These are phyloP conservation scores for Annona squamosa DNA, from an alignment of 164 flowering plant species.

Conservation along the genomic window DNA sequence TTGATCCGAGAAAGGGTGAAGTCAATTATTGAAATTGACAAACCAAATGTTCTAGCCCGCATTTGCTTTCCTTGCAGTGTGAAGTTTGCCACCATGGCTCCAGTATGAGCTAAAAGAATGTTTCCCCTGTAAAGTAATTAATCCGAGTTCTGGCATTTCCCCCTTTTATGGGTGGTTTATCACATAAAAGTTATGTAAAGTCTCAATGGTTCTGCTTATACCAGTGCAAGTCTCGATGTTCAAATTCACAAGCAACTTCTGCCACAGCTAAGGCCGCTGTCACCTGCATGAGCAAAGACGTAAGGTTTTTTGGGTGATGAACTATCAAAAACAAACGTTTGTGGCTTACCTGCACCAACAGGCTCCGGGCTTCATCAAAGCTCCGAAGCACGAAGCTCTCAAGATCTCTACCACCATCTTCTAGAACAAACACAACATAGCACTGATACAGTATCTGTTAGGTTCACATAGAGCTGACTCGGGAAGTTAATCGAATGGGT, in stretches of 20 bases:
- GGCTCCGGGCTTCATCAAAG: conserved; percentile 71
- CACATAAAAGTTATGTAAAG: background rate
- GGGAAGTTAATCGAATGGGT: background rate
- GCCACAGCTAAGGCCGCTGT: conserved; percentile 84
- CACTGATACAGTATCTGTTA: conserved; percentile 41
- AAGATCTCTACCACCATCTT: conserved; percentile 87
- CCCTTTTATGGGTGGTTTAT: background rate
- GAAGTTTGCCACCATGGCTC: conserved; percentile 34
- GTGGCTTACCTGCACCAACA: conserved; percentile 55
- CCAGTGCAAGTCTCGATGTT: conserved; percentile 97
- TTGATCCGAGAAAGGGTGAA: conserved; percentile 92
- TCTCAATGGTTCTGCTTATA: conserved; percentile 12
- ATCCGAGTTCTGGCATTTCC: background rate
- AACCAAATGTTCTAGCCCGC: conserved; percentile 50
- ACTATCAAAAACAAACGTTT: background rate
- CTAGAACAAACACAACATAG: conserved; percentile 73
- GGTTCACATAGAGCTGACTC: background rate
- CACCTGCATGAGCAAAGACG: conserved; percentile 40
- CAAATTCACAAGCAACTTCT: conserved; percentile 90
- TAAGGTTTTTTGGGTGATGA: background rate
- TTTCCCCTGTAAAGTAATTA: conserved; percentile 68
- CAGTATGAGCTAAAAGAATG: conserved; percentile 64
- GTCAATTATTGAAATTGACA: conserved; percentile 67
- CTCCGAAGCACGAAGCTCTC: conserved; percentile 82
- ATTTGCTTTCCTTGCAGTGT: conserved; percentile 62